Percentiles rank a stretch among this genome's conserved stretches.
Conservation (phyloP, 345 rosid species). For the Physaria fendleri region DNA sequence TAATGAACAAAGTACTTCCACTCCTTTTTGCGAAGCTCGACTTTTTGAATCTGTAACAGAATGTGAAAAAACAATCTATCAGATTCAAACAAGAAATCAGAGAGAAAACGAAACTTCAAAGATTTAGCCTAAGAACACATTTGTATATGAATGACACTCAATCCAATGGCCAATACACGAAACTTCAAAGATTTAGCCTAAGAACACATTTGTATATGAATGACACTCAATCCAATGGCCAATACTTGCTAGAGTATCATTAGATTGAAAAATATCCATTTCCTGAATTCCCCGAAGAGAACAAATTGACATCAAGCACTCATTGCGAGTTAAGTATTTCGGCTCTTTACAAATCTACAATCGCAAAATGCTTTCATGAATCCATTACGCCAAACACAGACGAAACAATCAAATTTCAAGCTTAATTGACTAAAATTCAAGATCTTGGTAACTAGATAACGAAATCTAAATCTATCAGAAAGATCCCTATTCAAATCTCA, state of each 20-base stretch:
- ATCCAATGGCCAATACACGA: not conserved
- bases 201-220: not conserved
- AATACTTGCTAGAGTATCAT: no score
- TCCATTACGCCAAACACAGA: not conserved
- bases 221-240: not conserved
- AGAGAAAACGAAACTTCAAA: not conserved
- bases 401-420: not conserved
- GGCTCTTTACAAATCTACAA: not conserved
- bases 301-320: not conserved
- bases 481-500: not conserved
- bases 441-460: not conserved
- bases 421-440: not conserved
- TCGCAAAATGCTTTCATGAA: not conserved
- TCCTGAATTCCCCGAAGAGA: not conserved
- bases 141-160: not conserved
- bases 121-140: not conserved
- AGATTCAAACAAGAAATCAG: not conserved
- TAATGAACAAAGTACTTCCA: conserved; percentile 95
- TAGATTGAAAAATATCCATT: not conserved
- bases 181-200: not conserved
- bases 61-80: not conserved
- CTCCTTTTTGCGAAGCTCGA: conserved; percentile 84
- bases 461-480: conserved; percentile 1
- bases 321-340: not conserved
- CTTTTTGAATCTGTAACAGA: conserved; percentile 66